A percentile compares a stretch with the other conserved stretches of the same genome.
These are phyloP conservation scores for Pseudotsuga menziesii DNA, from an alignment of 75 land plant species.

Conservation along the genomic window DNA sequence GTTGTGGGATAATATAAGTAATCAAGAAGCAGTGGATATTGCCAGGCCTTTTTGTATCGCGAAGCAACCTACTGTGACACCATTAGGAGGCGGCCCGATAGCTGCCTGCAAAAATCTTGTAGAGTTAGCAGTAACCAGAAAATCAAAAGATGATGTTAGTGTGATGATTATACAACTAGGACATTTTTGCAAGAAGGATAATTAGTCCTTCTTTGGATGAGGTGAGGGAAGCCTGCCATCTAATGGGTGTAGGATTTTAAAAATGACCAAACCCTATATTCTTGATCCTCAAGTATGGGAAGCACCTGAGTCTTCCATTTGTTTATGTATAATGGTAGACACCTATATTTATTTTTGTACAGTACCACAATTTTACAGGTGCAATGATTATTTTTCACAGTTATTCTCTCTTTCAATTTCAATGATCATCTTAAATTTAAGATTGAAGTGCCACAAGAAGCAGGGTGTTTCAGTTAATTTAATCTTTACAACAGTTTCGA, in stretches of 20 bases:
- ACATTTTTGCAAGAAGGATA: not conserved
- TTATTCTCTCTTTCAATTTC: too few species aligned
- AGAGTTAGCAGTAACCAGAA: constrained; percentile 39
- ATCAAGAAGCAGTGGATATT: constrained; percentile 73
- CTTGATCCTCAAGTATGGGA: not conserved
- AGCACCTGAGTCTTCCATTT: not conserved
- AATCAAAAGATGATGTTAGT: constrained; percentile 57
- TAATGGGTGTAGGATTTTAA: too few species aligned
- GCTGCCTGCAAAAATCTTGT: constrained; percentile 49
- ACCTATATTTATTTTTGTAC: too few species aligned
- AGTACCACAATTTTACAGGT: too few species aligned
- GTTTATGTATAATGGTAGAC: too few species aligned
- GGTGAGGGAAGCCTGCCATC: too few species aligned
- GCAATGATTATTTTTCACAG: too few species aligned
- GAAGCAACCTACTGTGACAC: not conserved
- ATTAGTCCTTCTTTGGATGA: not conserved
- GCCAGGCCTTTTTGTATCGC: constrained; percentile 20
- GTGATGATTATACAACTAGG: constrained; percentile 53
- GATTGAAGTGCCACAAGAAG: too few species aligned
- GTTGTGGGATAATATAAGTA: constrained; percentile 64
- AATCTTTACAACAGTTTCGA: too few species aligned
- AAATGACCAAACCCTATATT: not conserved
- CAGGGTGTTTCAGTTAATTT: too few species aligned
- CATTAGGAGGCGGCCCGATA: constrained; percentile 5
- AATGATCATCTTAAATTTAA: too few species aligned